These are phyloP conservation scores for Pichia membranifaciens DNA, from an alignment of 805 yeast genomes.

Conservation along the genomic window DNA sequence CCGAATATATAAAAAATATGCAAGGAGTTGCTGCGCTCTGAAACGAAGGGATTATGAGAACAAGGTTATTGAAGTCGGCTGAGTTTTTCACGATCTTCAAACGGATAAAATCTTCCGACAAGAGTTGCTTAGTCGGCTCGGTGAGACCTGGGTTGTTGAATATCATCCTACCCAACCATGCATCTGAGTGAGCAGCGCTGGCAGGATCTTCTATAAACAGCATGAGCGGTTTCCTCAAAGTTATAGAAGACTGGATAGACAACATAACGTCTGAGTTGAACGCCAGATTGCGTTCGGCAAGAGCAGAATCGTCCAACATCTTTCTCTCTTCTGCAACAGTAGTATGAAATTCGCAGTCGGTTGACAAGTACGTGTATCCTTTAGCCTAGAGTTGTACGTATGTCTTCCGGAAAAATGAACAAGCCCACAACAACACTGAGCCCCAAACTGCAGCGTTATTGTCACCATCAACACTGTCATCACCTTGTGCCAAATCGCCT, in stretches of 20 bases:
- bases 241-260: slow-evolving; percentile 37
- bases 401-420: too few species aligned
- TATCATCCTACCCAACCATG: slow-evolving; percentile 18
- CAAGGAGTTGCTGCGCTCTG: slow-evolving; percentile 44
- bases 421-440: too few species aligned
- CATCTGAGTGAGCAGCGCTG: slow-evolving; percentile 16
- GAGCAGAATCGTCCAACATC: background rate
- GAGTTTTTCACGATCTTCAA: slow-evolving; percentile 38
- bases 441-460: too few species aligned
- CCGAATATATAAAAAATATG: slow-evolving; percentile 46
- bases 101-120: slow-evolving; percentile 31
- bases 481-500: background rate
- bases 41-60: slow-evolving; percentile 46
- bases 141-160: slow-evolving; percentile 12
- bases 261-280: slow-evolving; percentile 22
- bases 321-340: too few species aligned
- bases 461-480: too few species aligned
- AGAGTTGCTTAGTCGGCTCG: slow-evolving; percentile 17
- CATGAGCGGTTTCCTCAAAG: slow-evolving; percentile 33
- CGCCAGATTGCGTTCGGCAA: background rate
- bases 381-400: too few species aligned
- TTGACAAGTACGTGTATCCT: too few species aligned
- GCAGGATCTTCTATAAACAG: slow-evolving; percentile 31
- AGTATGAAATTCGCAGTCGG: too few species aligned
- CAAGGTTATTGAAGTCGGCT: slow-evolving; percentile 41